Evolutionary conservation across 371 early-diverging fungal species (phyloP), one percentile per base, ranked within the genome.

Genomic region (Rhizopus sp.): DNA sequence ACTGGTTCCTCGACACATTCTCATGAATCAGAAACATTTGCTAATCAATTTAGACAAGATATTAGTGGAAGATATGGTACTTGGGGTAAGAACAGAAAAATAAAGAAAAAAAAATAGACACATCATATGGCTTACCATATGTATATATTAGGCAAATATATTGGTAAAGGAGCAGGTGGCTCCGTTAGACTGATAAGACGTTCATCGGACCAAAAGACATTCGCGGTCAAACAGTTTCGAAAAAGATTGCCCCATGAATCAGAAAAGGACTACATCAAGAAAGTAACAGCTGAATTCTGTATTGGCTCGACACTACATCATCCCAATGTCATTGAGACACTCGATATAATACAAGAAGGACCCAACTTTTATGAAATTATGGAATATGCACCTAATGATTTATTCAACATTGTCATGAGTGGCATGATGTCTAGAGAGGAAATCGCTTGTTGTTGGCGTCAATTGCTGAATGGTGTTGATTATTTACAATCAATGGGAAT

Each of bases 291-390:
- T 10, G 93, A 93, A 66, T 91, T 86, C 68, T 91, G 93, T 70
- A 89, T 93, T 44, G 86, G 84, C 29, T 83, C 80, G 4, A 80
- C 83, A 12, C 72, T 90, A 9, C 93, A 90, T 62, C 94, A 94
- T 62, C 86, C 84, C n/a, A 87, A 92, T 67, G 80, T 93, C 39
- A 88, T 94, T 37, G 88, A 90, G 69, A 92, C 94, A 5, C 55
- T 91, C 45, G 94, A 94, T 61, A 80, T 89, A 56, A 80, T 88
- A 17, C 79, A 82, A 55, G 87, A 85, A 53, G 71, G 74, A n/a
- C 65, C 51, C 54, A 68, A 44, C 12, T 82, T 74, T 13, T 87
- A 78, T 63, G 82, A 89, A 68, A 82, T 90, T 42, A 88, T 90
- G 88, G 91, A 90, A 64, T 90, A 80, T 77, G 86, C 86, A 53